Conservation (phyloP, 306 rosid genomes). For the Myrica gale region DNA sequence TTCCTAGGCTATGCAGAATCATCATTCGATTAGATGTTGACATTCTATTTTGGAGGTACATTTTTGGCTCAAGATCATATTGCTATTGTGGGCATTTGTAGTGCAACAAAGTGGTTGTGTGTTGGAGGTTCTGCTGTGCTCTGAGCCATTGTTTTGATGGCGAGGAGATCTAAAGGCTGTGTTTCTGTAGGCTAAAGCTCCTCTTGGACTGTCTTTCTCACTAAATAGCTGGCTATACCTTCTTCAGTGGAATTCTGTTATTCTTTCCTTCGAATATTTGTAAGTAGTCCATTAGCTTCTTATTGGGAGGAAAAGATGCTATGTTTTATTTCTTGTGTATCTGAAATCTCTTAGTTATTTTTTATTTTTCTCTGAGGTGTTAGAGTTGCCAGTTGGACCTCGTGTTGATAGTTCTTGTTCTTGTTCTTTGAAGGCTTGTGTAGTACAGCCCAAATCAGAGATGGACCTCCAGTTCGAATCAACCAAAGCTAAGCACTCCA, state of each 20-base stretch:
- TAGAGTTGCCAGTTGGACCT: background rate
- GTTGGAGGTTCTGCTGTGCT: background rate
- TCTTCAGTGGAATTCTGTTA: background rate
- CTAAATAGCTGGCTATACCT: background rate
- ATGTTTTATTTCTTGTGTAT: background rate
- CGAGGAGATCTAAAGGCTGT: background rate
- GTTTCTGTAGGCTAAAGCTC: background rate
- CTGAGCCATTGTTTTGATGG: background rate
- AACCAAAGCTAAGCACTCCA: conserved; percentile 76
- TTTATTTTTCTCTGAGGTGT: conserved; percentile 7
- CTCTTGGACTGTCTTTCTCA: background rate
- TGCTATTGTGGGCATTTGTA: background rate
- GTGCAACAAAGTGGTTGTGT: background rate
- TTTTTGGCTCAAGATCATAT: background rate
- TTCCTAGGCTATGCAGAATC: background rate
- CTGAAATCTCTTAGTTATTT: background rate
- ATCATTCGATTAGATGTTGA: background rate
- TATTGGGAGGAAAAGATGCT: background rate
- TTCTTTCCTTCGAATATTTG: background rate
- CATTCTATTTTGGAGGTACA: background rate
- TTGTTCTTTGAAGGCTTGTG: conserved; percentile 55
- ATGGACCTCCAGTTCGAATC: conserved; percentile 84
- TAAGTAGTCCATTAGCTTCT: background rate
- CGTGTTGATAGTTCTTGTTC: conserved; percentile 6
- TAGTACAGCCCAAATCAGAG: conserved; percentile 96